A percentile compares a stretch with the other conserved stretches of the same genome.
Conservation (phyloP, 306 rosid genomes). For the Acacia acuminata region DNA sequence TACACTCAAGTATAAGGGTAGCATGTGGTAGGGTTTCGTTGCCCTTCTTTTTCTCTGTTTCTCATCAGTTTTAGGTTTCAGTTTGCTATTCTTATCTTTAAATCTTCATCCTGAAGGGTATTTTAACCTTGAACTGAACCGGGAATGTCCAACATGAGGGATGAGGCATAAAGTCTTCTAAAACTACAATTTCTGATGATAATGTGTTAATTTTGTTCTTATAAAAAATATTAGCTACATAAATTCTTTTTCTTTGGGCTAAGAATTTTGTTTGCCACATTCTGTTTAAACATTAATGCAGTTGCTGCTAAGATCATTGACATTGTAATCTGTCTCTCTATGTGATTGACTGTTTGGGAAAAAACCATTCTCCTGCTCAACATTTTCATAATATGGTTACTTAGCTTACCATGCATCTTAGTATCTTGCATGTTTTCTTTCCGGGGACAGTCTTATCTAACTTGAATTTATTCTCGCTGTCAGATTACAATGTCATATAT, state of each 20-base stretch:
- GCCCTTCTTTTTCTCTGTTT: background rate
- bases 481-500: background rate
- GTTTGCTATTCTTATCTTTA: background rate
- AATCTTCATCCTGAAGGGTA: background rate
- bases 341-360: background rate
- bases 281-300: background rate
- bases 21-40: slow-evolving; percentile 58
- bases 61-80: background rate
- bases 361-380: background rate
- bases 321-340: background rate
- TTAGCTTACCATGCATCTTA: background rate
- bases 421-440: background rate
- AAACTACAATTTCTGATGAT: background rate
- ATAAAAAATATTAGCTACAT: background rate
- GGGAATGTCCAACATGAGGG: background rate
- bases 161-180: background rate
- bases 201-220: background rate
- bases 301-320: background rate
- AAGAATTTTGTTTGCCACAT: background rate
- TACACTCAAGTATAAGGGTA: slow-evolving; percentile 69
- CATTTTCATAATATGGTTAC: background rate
- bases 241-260: background rate
- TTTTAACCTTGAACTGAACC: background rate
- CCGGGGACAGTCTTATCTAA: background rate
- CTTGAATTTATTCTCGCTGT: background rate